Conservation (phyloP, 495 filamentous ascomycete genomes). For the Saxophila tyrrhenica region DNA sequence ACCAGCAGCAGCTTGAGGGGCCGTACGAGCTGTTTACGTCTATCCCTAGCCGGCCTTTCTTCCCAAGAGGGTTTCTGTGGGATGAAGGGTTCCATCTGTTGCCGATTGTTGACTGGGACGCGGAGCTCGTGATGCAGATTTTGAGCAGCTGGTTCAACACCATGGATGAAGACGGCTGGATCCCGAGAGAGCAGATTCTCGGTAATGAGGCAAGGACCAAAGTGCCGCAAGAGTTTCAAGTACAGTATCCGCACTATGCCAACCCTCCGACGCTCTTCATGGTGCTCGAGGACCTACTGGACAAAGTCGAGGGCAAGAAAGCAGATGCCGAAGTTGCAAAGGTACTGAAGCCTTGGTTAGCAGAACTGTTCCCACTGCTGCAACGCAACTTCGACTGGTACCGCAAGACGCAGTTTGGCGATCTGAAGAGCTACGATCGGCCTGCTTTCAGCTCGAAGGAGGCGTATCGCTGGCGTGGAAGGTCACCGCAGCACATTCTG, state of each 20-base stretch:
- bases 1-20: constrained; percentile 58
- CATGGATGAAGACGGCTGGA: constrained; percentile 97
- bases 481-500: constrained; percentile 72
- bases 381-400: constrained; percentile 91
- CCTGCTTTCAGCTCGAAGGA: constrained; percentile 77
- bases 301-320: constrained; percentile 48
- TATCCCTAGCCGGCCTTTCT: constrained; percentile 90
- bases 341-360: constrained; percentile 64
- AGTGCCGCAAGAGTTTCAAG: constrained; percentile 88
- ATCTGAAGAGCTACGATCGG: constrained; percentile 83
- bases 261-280: constrained; percentile 97
- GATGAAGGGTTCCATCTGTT: constrained; percentile 96
- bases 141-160: constrained; percentile 91
- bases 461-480: constrained; percentile 92
- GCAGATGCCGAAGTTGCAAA: constrained; percentile 34
- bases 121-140: constrained; percentile 83
- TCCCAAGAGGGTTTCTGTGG: constrained; percentile 93
- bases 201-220: constrained; percentile 91
- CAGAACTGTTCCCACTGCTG: constrained; percentile 78
- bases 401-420: constrained; percentile 78
- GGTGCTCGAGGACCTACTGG: constrained; percentile 68
- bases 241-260: constrained; percentile 94
- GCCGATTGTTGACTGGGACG: constrained; percentile 86
- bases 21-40: constrained; percentile 85
- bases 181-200: constrained; percentile 91